Percentiles rank a stretch among this genome's conserved stretches.
Evolutionary conservation across 2,329 filamentous ascomycete genomes (phyloP).

Genomic region (Claviceps paspali): DNA sequence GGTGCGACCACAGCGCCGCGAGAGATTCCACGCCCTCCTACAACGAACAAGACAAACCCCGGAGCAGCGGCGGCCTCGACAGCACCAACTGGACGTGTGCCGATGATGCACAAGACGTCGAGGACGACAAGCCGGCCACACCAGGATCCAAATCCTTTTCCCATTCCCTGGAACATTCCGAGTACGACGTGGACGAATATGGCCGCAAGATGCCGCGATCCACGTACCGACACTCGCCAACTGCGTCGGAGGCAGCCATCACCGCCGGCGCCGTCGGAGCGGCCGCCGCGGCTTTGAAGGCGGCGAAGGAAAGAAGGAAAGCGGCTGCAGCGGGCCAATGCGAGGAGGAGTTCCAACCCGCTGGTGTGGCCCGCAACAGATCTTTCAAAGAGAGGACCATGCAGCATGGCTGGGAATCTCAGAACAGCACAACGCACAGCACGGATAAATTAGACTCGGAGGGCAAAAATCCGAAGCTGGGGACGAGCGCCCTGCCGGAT

Average conservation of each 20-base stretch:
- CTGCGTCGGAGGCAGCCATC: constrained; percentile 41
- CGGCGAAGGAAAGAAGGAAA: constrained; percentile 31
- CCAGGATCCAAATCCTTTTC: constrained; percentile 22
- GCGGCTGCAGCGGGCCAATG: constrained; percentile 18
- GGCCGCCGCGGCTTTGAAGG: constrained; percentile 35
- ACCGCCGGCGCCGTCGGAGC: constrained; percentile 39
- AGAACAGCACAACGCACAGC: constrained; percentile 42
- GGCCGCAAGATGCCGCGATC: constrained; percentile 36
- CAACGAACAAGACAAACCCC: constrained; percentile 16
- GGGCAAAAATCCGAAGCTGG: constrained; percentile 41
- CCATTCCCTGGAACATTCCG: constrained; percentile 31
- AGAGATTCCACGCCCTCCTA: constrained; percentile 23
- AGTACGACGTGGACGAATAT: constrained; percentile 44
- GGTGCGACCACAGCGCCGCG: constrained; percentile 27
- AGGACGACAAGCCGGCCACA: constrained; percentile 25
- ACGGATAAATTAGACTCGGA: constrained; percentile 41
- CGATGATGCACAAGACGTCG: constrained; percentile 22
- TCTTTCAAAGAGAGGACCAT: constrained; percentile 52
- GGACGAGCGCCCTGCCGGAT: constrained; percentile 54
- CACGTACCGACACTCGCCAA: constrained; percentile 34
- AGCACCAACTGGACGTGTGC: constrained; percentile 26
- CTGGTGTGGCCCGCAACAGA: constrained; percentile 42
- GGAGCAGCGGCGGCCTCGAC: constrained; percentile 21
- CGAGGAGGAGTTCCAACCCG: constrained; percentile 27
- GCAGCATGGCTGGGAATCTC: constrained; percentile 34